Evolutionary conservation across 352 stramenopile species (phyloP).

Genomic region (Phytophthora citricola): DNA sequence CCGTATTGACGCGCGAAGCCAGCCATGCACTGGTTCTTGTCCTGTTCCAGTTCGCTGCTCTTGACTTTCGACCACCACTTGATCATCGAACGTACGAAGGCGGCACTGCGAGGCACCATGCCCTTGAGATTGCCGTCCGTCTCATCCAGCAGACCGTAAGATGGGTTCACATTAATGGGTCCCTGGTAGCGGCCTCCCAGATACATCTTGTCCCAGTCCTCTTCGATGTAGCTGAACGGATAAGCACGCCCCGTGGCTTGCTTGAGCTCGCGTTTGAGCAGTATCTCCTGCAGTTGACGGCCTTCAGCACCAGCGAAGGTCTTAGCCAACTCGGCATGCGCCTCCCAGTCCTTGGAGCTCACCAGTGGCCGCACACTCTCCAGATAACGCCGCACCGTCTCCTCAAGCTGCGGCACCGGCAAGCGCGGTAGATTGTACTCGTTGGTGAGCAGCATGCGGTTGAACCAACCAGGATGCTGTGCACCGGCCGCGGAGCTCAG

Average conservation of each 20-base stretch:
- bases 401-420: constrained; percentile 89
- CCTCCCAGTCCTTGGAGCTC: constrained; percentile 61
- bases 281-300: constrained; percentile 60
- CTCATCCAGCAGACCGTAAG: constrained; percentile 86
- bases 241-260: constrained; percentile 86
- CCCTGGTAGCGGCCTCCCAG: constrained; percentile 88
- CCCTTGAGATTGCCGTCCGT: constrained; percentile 75
- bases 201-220: constrained; percentile 94
- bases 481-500: constrained; percentile 28
- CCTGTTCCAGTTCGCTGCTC: constrained; percentile 86
- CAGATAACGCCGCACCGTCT: constrained; percentile 91
- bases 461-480: constrained; percentile 70
- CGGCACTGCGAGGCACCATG: constrained; percentile 73
- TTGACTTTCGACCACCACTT: constrained; percentile 93
- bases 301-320: constrained; percentile 63
- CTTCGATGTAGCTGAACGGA: constrained; percentile 94
- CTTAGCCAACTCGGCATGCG: constrained; percentile 69
- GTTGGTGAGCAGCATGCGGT: constrained; percentile 77
- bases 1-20: constrained; percentile 89
- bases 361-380: constrained; percentile 84
- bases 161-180: constrained; percentile 93
- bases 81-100: constrained; percentile 81
- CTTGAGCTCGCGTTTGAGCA: constrained; percentile 77
- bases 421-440: constrained; percentile 83
- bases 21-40: constrained; percentile 92